These are phyloP conservation scores for Cenchrus fungigraminus DNA, from an alignment of 176 grass and related monocot genomes.

Conservation along the genomic window DNA sequence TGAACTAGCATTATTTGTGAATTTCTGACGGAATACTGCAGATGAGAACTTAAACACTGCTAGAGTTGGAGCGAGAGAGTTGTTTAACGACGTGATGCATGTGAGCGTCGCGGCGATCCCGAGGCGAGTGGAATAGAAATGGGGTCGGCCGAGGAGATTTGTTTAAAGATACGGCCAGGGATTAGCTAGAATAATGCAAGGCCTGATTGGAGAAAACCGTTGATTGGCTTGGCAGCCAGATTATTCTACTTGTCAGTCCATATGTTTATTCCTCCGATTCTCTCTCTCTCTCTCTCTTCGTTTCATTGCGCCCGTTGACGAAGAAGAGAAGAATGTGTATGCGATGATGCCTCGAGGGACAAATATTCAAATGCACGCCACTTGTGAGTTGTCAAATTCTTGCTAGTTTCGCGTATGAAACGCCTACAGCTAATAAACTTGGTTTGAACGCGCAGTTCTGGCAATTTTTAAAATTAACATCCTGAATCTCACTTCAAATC, in stretches of 20 bases:
- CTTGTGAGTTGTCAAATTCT: conserved; percentile 37
- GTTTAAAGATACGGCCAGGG: conserved; percentile 14
- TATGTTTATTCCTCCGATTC: conserved; percentile 27
- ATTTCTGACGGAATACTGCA: background rate
- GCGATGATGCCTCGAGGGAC: conserved; percentile 36
- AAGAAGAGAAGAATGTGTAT: conserved; percentile 34
- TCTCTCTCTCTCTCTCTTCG: background rate
- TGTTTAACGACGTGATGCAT: conserved; percentile 41
- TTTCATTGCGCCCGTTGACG: conserved; percentile 44
- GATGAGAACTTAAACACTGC: background rate
- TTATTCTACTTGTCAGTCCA: conserved; percentile 40
- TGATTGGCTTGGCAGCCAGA: conserved; percentile 29
- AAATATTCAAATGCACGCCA: conserved; percentile 52
- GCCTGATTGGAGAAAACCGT: conserved; percentile 27
- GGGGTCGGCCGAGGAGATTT: background rate
- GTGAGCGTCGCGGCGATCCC: conserved; percentile 46
- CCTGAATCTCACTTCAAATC: background rate
- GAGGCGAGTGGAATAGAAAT: conserved; percentile 47
- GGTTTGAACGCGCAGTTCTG: conserved; percentile 36
- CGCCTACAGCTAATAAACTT: conserved; percentile 35
- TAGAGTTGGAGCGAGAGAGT: conserved; percentile 9
- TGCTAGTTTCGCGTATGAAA: background rate
- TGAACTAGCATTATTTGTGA: background rate
- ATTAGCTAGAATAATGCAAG: conserved; percentile 42
- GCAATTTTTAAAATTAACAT: background rate